These are phyloP conservation scores for Cardamine resedifolia DNA, from an alignment of 345 rosid species.

Conservation along the genomic window DNA sequence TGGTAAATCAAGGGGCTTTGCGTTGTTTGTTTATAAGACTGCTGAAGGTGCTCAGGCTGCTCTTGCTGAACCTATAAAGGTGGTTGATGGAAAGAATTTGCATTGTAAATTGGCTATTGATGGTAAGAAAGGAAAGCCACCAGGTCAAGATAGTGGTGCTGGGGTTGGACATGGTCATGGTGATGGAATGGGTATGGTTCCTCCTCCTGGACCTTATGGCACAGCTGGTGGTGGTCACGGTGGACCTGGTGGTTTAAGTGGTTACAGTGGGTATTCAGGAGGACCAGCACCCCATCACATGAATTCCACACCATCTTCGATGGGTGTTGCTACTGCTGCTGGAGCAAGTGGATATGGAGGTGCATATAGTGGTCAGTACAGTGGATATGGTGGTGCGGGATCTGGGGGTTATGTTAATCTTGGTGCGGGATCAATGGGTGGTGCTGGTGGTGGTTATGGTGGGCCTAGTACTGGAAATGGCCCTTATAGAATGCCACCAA, in stretches of 20 bases:
- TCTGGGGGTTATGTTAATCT: constrained; percentile 48
- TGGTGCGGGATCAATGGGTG: constrained; percentile 36
- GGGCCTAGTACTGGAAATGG: constrained; percentile 56
- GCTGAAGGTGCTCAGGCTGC: constrained; percentile 80
- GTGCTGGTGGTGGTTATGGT: constrained; percentile 39
- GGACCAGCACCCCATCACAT: constrained; percentile 53
- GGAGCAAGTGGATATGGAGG: constrained; percentile 49
- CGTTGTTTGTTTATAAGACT: constrained; percentile 80
- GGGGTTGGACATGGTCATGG: constrained; percentile 46
- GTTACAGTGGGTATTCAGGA: constrained; percentile 50
- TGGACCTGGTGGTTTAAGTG: constrained; percentile 40
- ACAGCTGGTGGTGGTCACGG: constrained; percentile 47
- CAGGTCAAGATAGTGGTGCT: constrained; percentile 41
- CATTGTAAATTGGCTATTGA: constrained; percentile 77
- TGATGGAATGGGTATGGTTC: constrained; percentile 66
- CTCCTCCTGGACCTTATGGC: constrained; percentile 47
- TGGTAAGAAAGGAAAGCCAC: constrained; percentile 68
- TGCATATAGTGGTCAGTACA: constrained; percentile 47
- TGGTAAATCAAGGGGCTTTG: constrained; percentile 81
- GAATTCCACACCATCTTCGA: constrained; percentile 52
- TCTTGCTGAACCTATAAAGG: constrained; percentile 67
- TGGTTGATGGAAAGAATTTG: constrained; percentile 67
- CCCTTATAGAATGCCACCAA: constrained; percentile 58
- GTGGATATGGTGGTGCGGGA: constrained; percentile 68
- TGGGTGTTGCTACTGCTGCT: constrained; percentile 35